Base-by-base conservation (phyloP, 2,329 filamentous ascomycete genomes). In the Paecilomyces niveus region DNA sequence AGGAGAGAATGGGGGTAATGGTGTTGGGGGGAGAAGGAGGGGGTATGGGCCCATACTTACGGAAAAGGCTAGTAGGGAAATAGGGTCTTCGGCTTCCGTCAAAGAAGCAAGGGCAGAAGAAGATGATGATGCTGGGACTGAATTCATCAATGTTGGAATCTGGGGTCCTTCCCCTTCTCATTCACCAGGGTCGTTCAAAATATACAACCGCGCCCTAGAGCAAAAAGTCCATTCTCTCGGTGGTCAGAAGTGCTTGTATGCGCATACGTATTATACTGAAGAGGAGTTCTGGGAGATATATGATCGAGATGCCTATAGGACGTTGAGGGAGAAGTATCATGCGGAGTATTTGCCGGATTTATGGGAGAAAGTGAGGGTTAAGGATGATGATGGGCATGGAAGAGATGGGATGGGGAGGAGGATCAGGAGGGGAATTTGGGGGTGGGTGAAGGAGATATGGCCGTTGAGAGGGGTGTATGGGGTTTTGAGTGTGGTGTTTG, bases 171-270 rank as follows among this genome's bases (percentile, higher is more conserved):
- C 88, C 7, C 85, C 87, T 1, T 70, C 77, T 1, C 66, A 74
- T 45, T 13, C 57, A 75, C 3, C 75, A 35, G 72, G 74, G 1
- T 79, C 80, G n/a, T 92, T 92, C 67, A 79, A 92, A 1, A 70
- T 74, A 45, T 83, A 84, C 64, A 95, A 95, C 73, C 83, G 87
- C 32, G 80, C 80, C 51, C 80, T 95, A 21, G 91, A 95, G 75
- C 75, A 78, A 21, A 88, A 88, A 68, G 82, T 92, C 3, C 78
- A 78, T 54, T 80, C 85, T 63, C 81, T 94, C 0, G 86, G 86
- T 53, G 91, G 90, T 2, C 84, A 89, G 78, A 95, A 95, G 77
- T 94, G 90, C 88, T 78, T 95, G 11, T 95, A 96, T 72, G 90
- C 90, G 2, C 89, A 93, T 67, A 88, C 89, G 0, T 95, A 92